A percentile compares a stretch with the other conserved stretches of the same genome.
phyloP scores from a whole-genome alignment of 2,329 filamentous ascomycete genomes.

The Cladosporium velox region DNA sequence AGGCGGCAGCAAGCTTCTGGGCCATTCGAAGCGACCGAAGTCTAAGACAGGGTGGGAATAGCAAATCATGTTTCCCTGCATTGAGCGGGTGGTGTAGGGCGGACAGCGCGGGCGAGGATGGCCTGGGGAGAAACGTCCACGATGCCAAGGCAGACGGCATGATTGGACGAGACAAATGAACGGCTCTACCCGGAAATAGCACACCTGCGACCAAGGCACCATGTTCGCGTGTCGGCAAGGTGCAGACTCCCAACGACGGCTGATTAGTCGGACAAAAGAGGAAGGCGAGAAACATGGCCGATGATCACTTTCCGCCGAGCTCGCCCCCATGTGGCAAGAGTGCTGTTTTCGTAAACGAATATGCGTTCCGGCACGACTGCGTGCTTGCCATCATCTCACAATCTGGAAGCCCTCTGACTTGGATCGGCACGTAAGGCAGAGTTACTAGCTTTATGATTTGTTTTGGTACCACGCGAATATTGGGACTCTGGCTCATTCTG shows the following conservation, averaged over 20 bases:
- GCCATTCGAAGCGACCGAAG: neutral
- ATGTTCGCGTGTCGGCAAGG: neutral
- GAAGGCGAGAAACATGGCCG: constrained; percentile 8
- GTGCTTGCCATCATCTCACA: neutral
- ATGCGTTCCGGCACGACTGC: neutral
- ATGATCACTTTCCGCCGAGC: constrained; percentile 2
- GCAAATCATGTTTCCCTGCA: constrained; percentile 2
- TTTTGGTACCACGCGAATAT: neutral
- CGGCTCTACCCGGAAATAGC: constrained; percentile 14
- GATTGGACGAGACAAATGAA: constrained; percentile 3
- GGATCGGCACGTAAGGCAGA: neutral
- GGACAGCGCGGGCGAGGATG: constrained; percentile 2
- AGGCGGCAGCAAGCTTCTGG: constrained; percentile 12
- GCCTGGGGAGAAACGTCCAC: neutral
- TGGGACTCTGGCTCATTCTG: neutral
- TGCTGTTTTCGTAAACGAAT: neutral
- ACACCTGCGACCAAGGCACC: neutral
- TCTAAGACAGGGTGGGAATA: neutral
- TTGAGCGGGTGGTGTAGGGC: neutral
- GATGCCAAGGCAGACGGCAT: neutral
- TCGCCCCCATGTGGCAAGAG: neutral
- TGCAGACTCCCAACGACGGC: constrained; percentile 12
- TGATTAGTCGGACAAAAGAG: neutral
- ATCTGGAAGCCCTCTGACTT: too few relatives aligned
- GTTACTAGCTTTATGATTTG: neutral